Base-by-base conservation (phyloP, 129 eudicot genomes). In the Escallonia rubra region DNA sequence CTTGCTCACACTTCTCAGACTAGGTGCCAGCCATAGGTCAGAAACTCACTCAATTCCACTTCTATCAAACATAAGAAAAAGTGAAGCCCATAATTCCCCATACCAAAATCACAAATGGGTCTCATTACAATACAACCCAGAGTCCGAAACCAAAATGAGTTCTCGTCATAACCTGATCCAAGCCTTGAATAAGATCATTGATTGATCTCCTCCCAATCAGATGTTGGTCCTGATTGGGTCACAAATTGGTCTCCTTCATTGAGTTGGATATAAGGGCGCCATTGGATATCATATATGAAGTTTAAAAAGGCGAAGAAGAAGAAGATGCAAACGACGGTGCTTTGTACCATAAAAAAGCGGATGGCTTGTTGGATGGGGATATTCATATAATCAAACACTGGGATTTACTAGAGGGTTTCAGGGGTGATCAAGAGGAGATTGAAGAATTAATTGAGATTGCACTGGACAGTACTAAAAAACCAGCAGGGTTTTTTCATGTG, bases 201-300 rank as follows among this genome's bases (percentile, higher is more conserved):
- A 0, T 23, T 23, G 34, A 23, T 23, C 34, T 23, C 34, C 0
- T 23, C 34, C 34, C 1, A 23, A 23, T 23, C 34, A 23, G 34
- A 23, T 23, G 0, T 23, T 23, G 34, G 34, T 23, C 34, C 34
- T 23, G 34, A 23, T 23, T 23, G 34, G 34, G 34, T 23, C 34
- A 23, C 34, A 23, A 23, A 23, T 23, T 23, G 34, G 34, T 23
- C 34, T 23, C 34, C 16, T 86, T 88, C 65, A 69, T 76, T 41
- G 87, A 89, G 72, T 93, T 95, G 98, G 72, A 84, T 64, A 84
- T 93, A 41, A 72, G 88, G 52, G 92, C 92, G 34, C 98, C 98
- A 38, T 67, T 93, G 65, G 98, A 93, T 74, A 79, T 93, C 41
- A 93, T 93, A 73, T 78, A 93, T 74, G 98, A 93, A 68, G 89